A percentile compares a stretch with the other conserved stretches of the same genome.
Conservation (phyloP, 73 alveolate genomes). For the Durusdinium trenchii region DNA sequence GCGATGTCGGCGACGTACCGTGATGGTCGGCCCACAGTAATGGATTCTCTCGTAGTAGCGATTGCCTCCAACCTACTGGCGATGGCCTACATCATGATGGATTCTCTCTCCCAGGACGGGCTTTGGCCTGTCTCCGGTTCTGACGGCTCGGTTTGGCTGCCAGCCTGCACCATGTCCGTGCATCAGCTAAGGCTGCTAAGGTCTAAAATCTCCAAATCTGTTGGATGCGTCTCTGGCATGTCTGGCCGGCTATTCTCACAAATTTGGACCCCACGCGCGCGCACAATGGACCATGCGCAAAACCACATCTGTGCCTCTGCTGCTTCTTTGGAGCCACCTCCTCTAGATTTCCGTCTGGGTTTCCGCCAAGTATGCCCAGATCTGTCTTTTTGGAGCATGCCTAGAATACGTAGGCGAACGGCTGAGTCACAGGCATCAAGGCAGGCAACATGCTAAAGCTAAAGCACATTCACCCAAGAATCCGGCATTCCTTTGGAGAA, state of each 20-base stretch:
- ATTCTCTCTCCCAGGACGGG: background rate
- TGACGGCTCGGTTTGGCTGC: constrained; percentile 85
- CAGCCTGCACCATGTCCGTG: constrained; percentile 40
- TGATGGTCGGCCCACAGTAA: too few species aligned
- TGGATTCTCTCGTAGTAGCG: background rate
- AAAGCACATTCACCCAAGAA: background rate
- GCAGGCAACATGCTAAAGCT: background rate
- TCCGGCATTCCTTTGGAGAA: constrained; percentile 75
- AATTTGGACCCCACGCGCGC: too few species aligned
- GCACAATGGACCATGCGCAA: too few species aligned
- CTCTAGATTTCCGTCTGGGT: constrained; percentile 74
- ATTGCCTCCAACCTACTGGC: too few species aligned
- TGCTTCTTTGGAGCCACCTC: constrained; percentile 73
- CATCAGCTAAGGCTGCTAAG: background rate
- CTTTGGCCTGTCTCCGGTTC: constrained; percentile 28
- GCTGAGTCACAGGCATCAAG: background rate
- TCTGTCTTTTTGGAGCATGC: constrained; percentile 78
- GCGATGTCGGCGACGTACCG: background rate
- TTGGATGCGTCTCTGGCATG: too few species aligned
- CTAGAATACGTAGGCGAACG: background rate
- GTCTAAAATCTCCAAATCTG: too few species aligned
- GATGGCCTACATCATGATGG: background rate
- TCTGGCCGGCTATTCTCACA: too few species aligned
- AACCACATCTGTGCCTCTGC: background rate
- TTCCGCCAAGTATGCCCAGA: constrained; percentile 84